phyloP scores from a whole-genome alignment of 2,329 filamentous ascomycete species.

The Metarhizium humberi region DNA sequence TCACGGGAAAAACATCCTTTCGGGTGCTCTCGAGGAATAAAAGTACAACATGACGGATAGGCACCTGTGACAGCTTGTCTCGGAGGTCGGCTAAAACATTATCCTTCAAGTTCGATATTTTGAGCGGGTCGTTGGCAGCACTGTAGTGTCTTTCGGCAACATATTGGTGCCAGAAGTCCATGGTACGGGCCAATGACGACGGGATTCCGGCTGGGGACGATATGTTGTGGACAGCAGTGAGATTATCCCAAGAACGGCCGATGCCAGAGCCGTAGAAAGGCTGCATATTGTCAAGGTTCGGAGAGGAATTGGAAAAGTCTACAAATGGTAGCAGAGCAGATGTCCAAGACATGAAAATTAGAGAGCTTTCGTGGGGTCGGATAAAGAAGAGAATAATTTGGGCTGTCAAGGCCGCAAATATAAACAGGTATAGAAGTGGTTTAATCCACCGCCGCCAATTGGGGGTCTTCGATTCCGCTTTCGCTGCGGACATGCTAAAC shows the following conservation, averaged over 20 bases:
- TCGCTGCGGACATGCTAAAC: neutral
- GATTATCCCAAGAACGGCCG: constrained; percentile 17
- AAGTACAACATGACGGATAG: constrained; percentile 34
- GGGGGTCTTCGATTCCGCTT: neutral
- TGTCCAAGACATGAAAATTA: constrained; percentile 27
- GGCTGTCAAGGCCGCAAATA: constrained; percentile 9
- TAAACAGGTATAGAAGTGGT: constrained; percentile 7
- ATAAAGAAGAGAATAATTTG: constrained; percentile 12
- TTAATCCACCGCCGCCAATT: neutral
- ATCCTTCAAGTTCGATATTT: constrained; percentile 28
- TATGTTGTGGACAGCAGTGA: constrained; percentile 16
- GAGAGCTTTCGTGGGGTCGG: constrained; percentile 20
- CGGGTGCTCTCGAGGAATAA: constrained; percentile 35
- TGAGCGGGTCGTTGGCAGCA: constrained; percentile 27
- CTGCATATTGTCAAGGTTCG: constrained; percentile 15
- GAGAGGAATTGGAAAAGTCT: constrained; percentile 19
- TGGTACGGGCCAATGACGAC: constrained; percentile 6
- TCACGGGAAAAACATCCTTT: constrained; percentile 35
- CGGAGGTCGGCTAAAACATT: constrained; percentile 18
- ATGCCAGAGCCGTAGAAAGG: constrained; percentile 14
- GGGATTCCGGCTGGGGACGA: constrained; percentile 18
- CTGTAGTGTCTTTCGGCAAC: constrained; percentile 17
- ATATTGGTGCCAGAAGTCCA: constrained; percentile 22
- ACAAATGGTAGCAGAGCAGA: constrained; percentile 22
- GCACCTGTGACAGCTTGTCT: constrained; percentile 17